Base-by-base conservation (phyloP, 2,329 filamentous ascomycete species). In the Cladosporium oxysporum region DNA sequence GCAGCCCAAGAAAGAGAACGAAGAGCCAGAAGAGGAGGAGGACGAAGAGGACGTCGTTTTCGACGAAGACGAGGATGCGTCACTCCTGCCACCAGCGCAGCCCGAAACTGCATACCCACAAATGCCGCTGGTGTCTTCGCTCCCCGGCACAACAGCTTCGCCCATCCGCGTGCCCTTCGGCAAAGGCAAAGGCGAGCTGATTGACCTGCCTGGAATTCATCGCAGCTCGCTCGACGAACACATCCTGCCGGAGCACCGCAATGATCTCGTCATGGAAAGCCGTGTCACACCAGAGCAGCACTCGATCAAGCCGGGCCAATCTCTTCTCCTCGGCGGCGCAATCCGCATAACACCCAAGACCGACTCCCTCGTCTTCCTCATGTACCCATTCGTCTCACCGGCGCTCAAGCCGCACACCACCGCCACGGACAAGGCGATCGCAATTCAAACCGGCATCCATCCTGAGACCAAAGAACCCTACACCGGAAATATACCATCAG, bases 121-220 rank as follows among this genome's bases (percentile, higher is more conserved):
- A 18, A 93, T 98, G 85, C 94, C 94, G 1, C 80, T 96, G 12
- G 90, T 97, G 1, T 97, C 93, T 0, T 86, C 91, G 5, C 83
- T 97, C 2, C 92, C 95, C 0, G 95, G 96, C 11, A 99, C 95
- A 0, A 99, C 95, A 0, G 95, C 93, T 1, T 96, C 93, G 0
- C 95, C 95, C 0, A 98, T 99, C 71, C 90, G 95, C 31, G 88
- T 98, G 21, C 92, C 93, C 0, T 99, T 95, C 75, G 93, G 93
- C 55, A 88, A 87, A 67, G 90, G 91, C 28, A 90, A 88, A 73
- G 95, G 95, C 65, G 96, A 99, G 77, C 83, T 99, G 37, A 92
- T 99, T 72, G 95, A 99, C 76, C 84, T 99, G 16, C 95, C 95
- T 0, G 95, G 95, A 0, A 82, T 99, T 37, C 86, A 89, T 10